Conservation (phyloP, 73 alveolate species). For the Paramecium sonneborni region DNA sequence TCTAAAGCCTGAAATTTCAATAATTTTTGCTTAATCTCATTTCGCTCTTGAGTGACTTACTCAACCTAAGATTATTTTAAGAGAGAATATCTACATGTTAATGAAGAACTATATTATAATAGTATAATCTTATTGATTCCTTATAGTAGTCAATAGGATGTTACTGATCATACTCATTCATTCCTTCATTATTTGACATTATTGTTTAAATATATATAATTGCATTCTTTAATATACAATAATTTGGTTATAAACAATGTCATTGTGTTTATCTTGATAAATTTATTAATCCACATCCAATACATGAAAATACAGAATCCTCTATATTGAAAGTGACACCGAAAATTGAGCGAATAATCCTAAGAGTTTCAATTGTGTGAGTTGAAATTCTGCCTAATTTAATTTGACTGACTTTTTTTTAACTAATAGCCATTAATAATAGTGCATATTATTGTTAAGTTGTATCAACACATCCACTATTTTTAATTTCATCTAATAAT, state of each 20-base stretch:
- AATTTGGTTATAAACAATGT: conserved; percentile 3
- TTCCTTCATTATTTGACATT: neutral
- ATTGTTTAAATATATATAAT: neutral
- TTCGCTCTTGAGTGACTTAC: neutral
- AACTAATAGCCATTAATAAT: conserved; percentile 88
- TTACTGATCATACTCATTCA: neutral
- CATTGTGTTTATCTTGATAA: conserved; percentile 87
- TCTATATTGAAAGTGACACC: conserved; percentile 86
- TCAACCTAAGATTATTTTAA: neutral
- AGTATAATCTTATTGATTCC: conserved; percentile 1
- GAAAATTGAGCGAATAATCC: conserved; percentile 78
- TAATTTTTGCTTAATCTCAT: neutral
- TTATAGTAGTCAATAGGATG: conserved; percentile 19
- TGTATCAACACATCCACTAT: conserved; percentile 83
- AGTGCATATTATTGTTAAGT: conserved; percentile 77
- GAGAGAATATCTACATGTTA: neutral
- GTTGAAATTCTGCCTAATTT: conserved; percentile 89
- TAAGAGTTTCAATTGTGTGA: conserved; percentile 79
- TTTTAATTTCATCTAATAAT: conserved; percentile 88
- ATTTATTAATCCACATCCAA: conserved; percentile 92
- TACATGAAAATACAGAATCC: conserved; percentile 91
- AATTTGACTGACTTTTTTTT: conserved; percentile 79
- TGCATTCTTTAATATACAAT: neutral
- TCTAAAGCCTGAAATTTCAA: neutral
- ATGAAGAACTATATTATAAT: conserved; percentile 40